phyloP scores from a whole-genome alignment of 1,284 basidiomycete species.

The Cutaneotrichosporon daszewskae region DNA sequence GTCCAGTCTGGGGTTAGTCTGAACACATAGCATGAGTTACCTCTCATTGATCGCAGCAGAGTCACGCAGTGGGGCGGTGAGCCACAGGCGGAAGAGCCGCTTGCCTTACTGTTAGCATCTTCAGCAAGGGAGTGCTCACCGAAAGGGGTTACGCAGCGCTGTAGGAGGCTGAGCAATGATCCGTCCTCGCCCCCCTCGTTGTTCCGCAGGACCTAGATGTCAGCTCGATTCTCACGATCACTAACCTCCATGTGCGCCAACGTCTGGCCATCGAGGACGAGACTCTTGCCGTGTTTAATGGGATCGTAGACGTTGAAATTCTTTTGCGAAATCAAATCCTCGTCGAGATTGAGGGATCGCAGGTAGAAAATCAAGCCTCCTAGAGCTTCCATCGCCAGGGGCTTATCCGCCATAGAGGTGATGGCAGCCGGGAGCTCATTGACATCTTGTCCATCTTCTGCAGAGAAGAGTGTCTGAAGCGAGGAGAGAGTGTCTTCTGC shows the following conservation, averaged over 20 bases:
- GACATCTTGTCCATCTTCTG: constrained; percentile 45
- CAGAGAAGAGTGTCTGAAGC: constrained; percentile 61
- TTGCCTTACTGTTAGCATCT: constrained; percentile 8
- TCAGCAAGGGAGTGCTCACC: constrained; percentile 51
- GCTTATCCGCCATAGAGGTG: constrained; percentile 61
- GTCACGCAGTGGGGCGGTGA: constrained; percentile 79
- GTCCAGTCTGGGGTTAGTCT: constrained; percentile 54
- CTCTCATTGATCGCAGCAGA: constrained; percentile 76
- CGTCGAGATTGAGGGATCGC: constrained; percentile 85
- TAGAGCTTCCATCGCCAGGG: constrained; percentile 69
- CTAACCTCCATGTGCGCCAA: constrained; percentile 82
- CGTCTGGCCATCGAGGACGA: constrained; percentile 87
- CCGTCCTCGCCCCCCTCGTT: constrained; percentile 87
- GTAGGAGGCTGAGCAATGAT: constrained; percentile 73
- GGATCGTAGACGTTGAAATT: constrained; percentile 97
- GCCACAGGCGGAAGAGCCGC: constrained; percentile 56
- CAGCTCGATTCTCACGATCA: constrained; percentile 4
- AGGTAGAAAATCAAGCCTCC: constrained; percentile 90
- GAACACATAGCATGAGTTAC: constrained; percentile 31
- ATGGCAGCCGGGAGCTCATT: constrained; percentile 71
- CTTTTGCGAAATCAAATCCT: constrained; percentile 83
- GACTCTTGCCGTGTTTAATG: constrained; percentile 72
- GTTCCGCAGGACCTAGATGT: constrained; percentile 85
- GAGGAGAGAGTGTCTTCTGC: constrained; percentile 67
- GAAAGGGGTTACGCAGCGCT: constrained; percentile 80